Evolutionary conservation across 2,329 filamentous ascomycete species (phyloP), one percentile per base, ranked within the genome.

Genomic region (Talaromyces rugulosus): DNA sequence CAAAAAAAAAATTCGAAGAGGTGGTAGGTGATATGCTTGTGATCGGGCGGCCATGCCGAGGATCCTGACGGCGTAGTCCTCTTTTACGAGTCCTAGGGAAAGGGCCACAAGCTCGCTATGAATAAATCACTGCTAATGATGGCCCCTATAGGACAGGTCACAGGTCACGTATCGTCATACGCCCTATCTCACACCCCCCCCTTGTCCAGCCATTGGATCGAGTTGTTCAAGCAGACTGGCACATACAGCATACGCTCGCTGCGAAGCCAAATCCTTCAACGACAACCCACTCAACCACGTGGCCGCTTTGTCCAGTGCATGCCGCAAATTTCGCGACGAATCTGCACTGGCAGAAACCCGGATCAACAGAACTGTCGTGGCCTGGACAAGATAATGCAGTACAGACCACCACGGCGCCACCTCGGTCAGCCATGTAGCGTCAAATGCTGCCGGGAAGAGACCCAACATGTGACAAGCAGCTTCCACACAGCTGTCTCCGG

Each of bases 341-440:
- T 18, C 30, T 12, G 23, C 34, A 18, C 31, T 42, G 31, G 57
- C 27, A 16, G 61, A 36, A 31, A 54, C 60, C 27, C 76, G 70
- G 14, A 76, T 72, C 47, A 79, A 69, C 23, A 80, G 66, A 16
- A 80, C 67, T 9, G 72, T 75, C 0, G 68, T 69, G 2, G 76
- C 71, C 64, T 80, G 78, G 64, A 78, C 75, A 16, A 79, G 62
- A 63, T 74, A 75, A 60, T 79, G 76, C 33, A 79, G 65, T 18
- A 77, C 65, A 62, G 69, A 75, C 73, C 74, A 78, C 77, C 77
- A 80, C 18, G 76, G 75, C 1, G 70, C 68, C 7, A 72, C 63
- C 16, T 65, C 65, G 53, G 72, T 71, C 4, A 78, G 59, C 53
- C 71, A 72, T 5, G 68, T 63, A 5, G 68, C 58, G 54, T 75